Evolutionary conservation across 306 rosid genomes (phyloP), one percentile per base, ranked within the genome.

Genomic region (Fagus sylvatica): DNA sequence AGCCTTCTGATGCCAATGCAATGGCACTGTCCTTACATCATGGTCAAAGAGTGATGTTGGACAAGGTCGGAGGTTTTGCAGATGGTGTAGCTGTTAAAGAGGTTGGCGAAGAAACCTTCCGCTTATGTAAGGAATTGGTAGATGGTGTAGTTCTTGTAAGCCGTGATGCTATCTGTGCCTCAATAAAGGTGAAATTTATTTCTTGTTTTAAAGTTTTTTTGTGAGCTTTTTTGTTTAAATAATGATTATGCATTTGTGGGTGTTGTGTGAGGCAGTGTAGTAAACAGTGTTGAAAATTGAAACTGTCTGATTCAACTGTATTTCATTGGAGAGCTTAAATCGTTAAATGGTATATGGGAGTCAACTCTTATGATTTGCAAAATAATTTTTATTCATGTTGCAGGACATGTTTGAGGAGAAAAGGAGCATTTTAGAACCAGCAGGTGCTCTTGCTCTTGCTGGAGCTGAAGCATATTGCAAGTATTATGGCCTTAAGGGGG

Each of bases 61-160:
- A 93, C 72, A 80, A 88, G 84, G 96, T 90, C 43, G 99, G 99
- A 81, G 93, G 93, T 54, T 96, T 93, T 86, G 97, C 99, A 46
- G 99, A 96, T 78, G 98, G 99, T 70, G 98, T 96, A n/a, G 98
- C 98, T 76, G 97, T 96, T 65, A 93, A 93, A 83, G 99, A 96
- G 86, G 99, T 96, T 15, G 97, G 99, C 17, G 94, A 90, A 87
- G 99, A 96, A 84, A 85, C 94, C 64, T 96, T 95, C 74, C 94
- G 96, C 78, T 8, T 96, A 54, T 91, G 98, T 90, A 88, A 88
- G 82, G 97, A 90, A 39, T 83, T 91, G 90, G 77, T 96, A 43
- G 99, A 96, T 75, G 98, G 98, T 2, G 83, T 93, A 32, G 91
- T 96, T 83, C 99, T 96, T 78, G 99, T 96, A 42, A 79, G 82